Evolutionary conservation across 805 yeast genomes (phyloP), one percentile per base, ranked within the genome.

Genomic region (Yarrowia osloensis): DNA sequence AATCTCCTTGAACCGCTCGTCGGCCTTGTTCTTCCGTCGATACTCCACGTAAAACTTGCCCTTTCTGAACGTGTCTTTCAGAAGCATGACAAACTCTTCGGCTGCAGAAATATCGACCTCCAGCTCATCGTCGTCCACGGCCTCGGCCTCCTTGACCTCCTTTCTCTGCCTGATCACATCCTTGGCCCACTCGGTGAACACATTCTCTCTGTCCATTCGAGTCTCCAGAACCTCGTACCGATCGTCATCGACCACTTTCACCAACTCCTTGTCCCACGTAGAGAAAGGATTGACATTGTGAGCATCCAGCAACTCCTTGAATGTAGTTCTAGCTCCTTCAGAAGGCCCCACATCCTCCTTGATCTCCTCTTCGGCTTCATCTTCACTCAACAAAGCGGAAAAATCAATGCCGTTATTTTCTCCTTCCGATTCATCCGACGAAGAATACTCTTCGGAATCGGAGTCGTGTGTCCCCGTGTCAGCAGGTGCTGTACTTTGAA

Each of bases 121-220:
- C 22, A 26, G 40, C 46, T 49, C 50, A 66, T 26, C 62, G 1
- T 54, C 62, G 4, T 33, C 35, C 29, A n/a, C 50, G 4, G 22
- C 67, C 7, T 28, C 59, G 21, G 33, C 54, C 67, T 44, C 47
- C 37, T 67, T 29, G 26, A 47, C 49, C 26, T 57, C 29, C 52
- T 61, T 68, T 24, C 52, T 69, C 29, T 55, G 65, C 39, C 54
- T 47, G 26, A 68, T 68, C 37, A 72, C 68, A 17, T 65, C 69
- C 28, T 67, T 65, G 3, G 77, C 73, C 89, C 89, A 86, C 29
- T 75, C 72, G 49, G 82, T 81, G 71, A 81, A 86, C 1, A 80
- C 70, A 1, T 72, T 76, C 61, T 75, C 77, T 39, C 87, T 74
- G 9, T 72, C 71, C 21, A 73, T 69, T 46, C 80, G 77, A 28